Evolutionary conservation across 768 basidiomycete genomes (phyloP).

Genomic region (Trametes meyenii): DNA sequence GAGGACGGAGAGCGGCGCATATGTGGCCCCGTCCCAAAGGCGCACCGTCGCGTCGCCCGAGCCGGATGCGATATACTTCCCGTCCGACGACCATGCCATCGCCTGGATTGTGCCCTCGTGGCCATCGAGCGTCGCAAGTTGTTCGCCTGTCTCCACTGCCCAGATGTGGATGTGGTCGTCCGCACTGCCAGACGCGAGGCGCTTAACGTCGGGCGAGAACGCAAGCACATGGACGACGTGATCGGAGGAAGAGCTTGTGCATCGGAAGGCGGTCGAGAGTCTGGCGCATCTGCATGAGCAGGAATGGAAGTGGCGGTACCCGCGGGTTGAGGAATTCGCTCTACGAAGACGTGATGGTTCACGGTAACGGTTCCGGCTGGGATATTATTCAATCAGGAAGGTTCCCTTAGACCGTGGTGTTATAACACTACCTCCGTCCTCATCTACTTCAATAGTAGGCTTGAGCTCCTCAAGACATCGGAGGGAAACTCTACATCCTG

Average conservation of each 20-base stretch:
- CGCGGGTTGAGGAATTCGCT: too few relatives aligned
- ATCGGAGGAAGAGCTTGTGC: too few relatives aligned
- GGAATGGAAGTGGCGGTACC: too few relatives aligned
- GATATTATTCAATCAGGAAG: neutral
- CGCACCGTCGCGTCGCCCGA: constrained; percentile 46
- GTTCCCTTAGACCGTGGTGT: neutral
- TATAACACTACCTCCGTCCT: constrained; percentile 7
- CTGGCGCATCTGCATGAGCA: too few relatives aligned
- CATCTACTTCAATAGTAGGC: constrained; percentile 19
- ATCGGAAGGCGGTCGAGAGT: too few relatives aligned
- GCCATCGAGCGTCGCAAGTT: constrained; percentile 8
- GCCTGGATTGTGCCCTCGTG: constrained; percentile 1
- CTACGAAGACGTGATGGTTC: neutral
- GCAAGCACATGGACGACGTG: constrained; percentile 19
- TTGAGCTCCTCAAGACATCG: constrained; percentile 1
- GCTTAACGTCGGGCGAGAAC: constrained; percentile 26
- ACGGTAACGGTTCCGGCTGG: constrained; percentile 10
- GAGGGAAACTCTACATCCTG: constrained; percentile 1
- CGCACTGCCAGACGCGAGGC: constrained; percentile 14
- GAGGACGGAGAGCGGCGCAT: constrained; percentile 3
- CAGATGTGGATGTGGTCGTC: constrained; percentile 11
- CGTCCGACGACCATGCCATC: constrained; percentile 19
- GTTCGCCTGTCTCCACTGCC: constrained; percentile 5
- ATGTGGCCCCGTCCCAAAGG: constrained; percentile 18
- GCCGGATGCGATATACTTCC: constrained; percentile 42